phyloP scores from a whole-genome alignment of 352 stramenopile genomes.

The Pythium aristosporum region DNA sequence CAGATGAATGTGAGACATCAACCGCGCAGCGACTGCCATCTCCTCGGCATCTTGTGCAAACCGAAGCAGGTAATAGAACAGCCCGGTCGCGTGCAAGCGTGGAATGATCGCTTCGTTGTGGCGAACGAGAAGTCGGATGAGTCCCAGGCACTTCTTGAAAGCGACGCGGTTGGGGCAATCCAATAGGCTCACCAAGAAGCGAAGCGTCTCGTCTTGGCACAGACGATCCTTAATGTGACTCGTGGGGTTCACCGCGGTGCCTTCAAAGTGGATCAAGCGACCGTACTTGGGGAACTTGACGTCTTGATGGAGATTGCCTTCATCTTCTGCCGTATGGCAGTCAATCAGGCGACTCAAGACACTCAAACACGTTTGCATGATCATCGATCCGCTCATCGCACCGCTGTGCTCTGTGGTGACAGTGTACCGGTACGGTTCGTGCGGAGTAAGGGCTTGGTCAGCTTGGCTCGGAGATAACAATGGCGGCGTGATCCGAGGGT shows the following conservation, averaged over 20 bases:
- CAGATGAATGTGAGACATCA: constrained; percentile 83
- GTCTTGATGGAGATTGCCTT: constrained; percentile 79
- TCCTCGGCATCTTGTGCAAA: constrained; percentile 81
- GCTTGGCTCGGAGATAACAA: constrained; percentile 27
- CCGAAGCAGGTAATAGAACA: constrained; percentile 87
- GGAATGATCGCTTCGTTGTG: constrained; percentile 86
- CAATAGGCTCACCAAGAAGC: constrained; percentile 77
- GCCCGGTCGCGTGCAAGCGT: constrained; percentile 74
- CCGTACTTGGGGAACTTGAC: constrained; percentile 78
- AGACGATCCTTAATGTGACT: constrained; percentile 76
- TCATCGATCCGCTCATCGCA: constrained; percentile 83
- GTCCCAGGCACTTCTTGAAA: constrained; percentile 80
- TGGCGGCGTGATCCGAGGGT: constrained; percentile 22
- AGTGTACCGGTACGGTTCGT: constrained; percentile 54
- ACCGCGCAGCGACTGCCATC: constrained; percentile 72
- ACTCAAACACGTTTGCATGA: constrained; percentile 86
- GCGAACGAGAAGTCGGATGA: constrained; percentile 79
- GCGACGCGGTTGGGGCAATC: constrained; percentile 83
- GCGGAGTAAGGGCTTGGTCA: constrained; percentile 21
- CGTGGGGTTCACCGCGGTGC: constrained; percentile 69
- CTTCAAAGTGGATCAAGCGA: constrained; percentile 80
- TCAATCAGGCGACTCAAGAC: constrained; percentile 82
- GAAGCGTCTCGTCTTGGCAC: constrained; percentile 73
- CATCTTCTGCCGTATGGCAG: constrained; percentile 79
- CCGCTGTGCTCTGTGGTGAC: constrained; percentile 78